Conservation (phyloP, 2,329 filamentous ascomycete genomes). For the Cordyceps tenuipes region DNA sequence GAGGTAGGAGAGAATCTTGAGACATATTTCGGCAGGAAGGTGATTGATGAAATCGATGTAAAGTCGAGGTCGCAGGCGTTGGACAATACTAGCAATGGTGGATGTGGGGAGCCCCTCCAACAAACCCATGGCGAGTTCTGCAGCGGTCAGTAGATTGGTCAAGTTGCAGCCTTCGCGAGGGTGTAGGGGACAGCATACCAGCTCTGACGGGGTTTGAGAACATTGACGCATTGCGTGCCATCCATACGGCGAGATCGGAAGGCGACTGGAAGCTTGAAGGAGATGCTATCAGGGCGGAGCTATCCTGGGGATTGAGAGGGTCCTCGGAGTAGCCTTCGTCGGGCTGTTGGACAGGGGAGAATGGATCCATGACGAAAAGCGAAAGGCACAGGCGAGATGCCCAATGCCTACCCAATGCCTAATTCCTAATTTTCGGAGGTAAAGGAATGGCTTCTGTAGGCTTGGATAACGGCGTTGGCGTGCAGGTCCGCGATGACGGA, state of each 20-base stretch:
- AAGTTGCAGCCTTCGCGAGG: not conserved
- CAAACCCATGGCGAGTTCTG: conserved; percentile 74
- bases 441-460: not conserved
- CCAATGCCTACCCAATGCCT: too few relatives aligned
- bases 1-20: conserved; percentile 81
- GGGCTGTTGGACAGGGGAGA: conserved; percentile 49
- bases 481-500: not conserved
- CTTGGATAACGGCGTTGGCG: not conserved
- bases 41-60: conserved; percentile 87
- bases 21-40: conserved; percentile 82
- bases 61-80: conserved; percentile 70
- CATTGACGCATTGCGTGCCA: conserved; percentile 40
- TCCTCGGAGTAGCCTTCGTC: conserved; percentile 89
- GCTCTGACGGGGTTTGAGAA: conserved; percentile 42
- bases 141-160: not conserved
- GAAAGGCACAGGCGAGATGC: not conserved
- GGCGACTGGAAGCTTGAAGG: conserved; percentile 30
- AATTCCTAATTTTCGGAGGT: not conserved
- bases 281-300: conserved; percentile 24
- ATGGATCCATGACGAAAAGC: conserved; percentile 33
- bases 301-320: conserved; percentile 39
- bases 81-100: conserved; percentile 70
- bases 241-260: conserved; percentile 40
- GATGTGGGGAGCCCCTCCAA: conserved; percentile 73
- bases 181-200: conserved; percentile 28